Conservation (phyloP, 176 grass and related monocot species). For the Neostapfia colusana region DNA sequence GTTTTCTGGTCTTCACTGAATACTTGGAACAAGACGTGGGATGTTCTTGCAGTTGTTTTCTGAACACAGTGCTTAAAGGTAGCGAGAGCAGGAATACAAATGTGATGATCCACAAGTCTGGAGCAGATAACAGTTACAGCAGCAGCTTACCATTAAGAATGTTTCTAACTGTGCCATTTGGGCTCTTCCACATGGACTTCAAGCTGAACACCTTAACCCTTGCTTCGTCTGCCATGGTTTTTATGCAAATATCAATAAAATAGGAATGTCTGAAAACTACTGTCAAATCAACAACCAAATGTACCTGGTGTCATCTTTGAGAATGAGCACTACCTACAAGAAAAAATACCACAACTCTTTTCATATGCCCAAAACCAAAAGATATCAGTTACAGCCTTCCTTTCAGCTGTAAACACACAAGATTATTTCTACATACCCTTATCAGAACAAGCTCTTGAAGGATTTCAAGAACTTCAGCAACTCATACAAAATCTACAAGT, state of each 20-base stretch:
- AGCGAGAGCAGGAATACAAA: slow-evolving; percentile 6
- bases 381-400: no score
- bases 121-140: background rate
- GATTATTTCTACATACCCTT: no score
- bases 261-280: background rate
- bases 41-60: slow-evolving; percentile 72
- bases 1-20: slow-evolving; percentile 1
- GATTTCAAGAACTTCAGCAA: no score
- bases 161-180: slow-evolving; percentile 79
- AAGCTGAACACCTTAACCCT: slow-evolving; percentile 62
- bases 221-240: slow-evolving; percentile 57
- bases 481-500: no score
- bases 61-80: slow-evolving; percentile 71
- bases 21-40: slow-evolving; percentile 67
- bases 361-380: no score
- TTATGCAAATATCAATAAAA: slow-evolving; percentile 9
- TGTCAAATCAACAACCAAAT: slow-evolving; percentile 18
- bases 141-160: slow-evolving; percentile 66
- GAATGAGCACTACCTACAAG: no score
- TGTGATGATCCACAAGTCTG: slow-evolving; percentile 10
- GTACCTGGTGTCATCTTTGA: slow-evolving; percentile 84
- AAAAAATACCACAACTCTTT: no score
- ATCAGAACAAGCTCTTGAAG: no score
- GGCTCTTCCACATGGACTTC: slow-evolving; percentile 77
- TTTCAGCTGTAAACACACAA: no score